A percentile compares a stretch with the other conserved stretches of the same genome.
These are phyloP conservation scores for Coemansia sp. DNA, from an alignment of 192 early-diverging fungal species.

Conservation along the genomic window DNA sequence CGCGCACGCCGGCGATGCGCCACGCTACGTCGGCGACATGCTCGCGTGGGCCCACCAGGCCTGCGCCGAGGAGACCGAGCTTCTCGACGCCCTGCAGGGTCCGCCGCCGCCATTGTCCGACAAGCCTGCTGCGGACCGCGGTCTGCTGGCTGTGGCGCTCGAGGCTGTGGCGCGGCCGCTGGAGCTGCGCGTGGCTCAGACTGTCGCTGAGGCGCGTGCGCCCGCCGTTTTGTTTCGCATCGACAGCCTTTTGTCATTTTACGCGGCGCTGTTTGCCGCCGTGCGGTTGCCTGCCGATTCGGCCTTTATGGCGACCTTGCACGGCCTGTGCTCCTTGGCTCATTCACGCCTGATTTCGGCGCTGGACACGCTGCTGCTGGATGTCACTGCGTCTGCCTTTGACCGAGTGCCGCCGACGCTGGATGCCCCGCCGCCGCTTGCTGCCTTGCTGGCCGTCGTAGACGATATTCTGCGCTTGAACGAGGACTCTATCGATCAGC, in stretches of 20 bases:
- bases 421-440: constrained; percentile 23
- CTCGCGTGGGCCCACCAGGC: constrained; percentile 97
- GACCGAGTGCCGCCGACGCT: constrained; percentile 30
- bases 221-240: constrained; percentile 30
- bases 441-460: constrained; percentile 11
- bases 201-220: constrained; percentile 9
- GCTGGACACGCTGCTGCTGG: constrained; percentile 6
- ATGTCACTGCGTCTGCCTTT: constrained; percentile 10
- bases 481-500: constrained; percentile 6
- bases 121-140: background rate
- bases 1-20: constrained; percentile 88
- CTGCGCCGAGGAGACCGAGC: constrained; percentile 82
- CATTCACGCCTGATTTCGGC: background rate
- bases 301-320: constrained; percentile 16
- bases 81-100: constrained; percentile 65
- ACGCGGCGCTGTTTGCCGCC: constrained; percentile 19
- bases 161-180: constrained; percentile 37
- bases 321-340: background rate
- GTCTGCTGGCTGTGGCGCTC: constrained; percentile 24
- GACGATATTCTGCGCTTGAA: constrained; percentile 24
- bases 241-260: constrained; percentile 30
- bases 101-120: background rate
- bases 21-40: constrained; percentile 95
- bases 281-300: constrained; percentile 13
- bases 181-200: constrained; percentile 43